Conservation (phyloP, 805 yeast species). For the Spathaspora girioi region DNA sequence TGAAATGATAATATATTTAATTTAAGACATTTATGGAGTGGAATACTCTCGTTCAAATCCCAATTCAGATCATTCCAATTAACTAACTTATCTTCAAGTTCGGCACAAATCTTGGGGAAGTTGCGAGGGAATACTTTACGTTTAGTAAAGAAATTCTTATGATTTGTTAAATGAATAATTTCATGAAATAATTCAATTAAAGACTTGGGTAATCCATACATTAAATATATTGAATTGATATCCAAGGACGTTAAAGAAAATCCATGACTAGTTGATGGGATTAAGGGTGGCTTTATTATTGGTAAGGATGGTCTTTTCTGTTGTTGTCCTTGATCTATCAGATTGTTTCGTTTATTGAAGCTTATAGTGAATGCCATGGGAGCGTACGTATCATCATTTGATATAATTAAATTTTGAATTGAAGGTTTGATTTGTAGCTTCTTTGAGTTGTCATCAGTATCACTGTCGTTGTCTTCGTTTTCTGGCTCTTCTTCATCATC, state of each 20-base stretch:
- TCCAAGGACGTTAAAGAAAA: slow-evolving; percentile 11
- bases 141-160: slow-evolving; percentile 42
- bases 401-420: slow-evolving; percentile 12
- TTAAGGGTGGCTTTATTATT: not conserved
- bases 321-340: slow-evolving; percentile 2
- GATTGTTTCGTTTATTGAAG: slow-evolving; percentile 15
- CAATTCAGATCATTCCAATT: slow-evolving; percentile 42
- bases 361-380: slow-evolving; percentile 27
- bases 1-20: slow-evolving; percentile 31
- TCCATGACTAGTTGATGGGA: slow-evolving; percentile 5
- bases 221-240: slow-evolving; percentile 30
- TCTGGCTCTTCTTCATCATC: slow-evolving; percentile 11
- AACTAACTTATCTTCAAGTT: slow-evolving; percentile 46
- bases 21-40: slow-evolving; percentile 37
- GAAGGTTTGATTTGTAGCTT: slow-evolving; percentile 22
- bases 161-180: slow-evolving; percentile 47
- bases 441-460: slow-evolving; percentile 7
- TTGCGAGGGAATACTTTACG: slow-evolving; percentile 46
- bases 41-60: slow-evolving; percentile 25
- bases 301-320: slow-evolving; percentile 1
- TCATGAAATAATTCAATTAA: slow-evolving; percentile 45
- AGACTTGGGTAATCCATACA: slow-evolving; percentile 47
- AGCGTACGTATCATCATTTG: slow-evolving; percentile 9
- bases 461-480: slow-evolving; percentile 14
- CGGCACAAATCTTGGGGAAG: slow-evolving; percentile 54